These are phyloP conservation scores for Forsythia suspensa DNA, from an alignment of 257 asterid genomes.

Conservation along the genomic window DNA sequence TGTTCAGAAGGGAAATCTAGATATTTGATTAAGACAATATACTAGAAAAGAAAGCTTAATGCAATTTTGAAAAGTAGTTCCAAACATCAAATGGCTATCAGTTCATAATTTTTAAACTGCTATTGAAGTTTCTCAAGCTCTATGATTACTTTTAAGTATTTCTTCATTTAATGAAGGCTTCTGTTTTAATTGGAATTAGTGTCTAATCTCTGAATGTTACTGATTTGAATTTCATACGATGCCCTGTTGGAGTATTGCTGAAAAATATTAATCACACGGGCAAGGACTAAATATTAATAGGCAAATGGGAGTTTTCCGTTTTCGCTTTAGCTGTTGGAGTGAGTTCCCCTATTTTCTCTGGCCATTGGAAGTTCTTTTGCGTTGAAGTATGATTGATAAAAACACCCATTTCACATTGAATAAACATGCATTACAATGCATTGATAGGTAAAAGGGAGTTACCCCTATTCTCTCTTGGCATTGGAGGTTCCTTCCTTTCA, in stretches of 20 bases:
- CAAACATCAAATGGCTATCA: background rate
- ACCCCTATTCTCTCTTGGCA: too few species aligned
- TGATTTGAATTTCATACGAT: background rate
- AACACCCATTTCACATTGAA: background rate
- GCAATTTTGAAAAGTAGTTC: background rate
- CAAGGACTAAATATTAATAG: background rate
- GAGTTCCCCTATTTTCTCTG: background rate
- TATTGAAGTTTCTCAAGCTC: background rate
- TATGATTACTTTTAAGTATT: background rate
- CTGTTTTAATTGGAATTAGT: background rate
- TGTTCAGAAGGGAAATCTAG: background rate
- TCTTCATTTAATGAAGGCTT: background rate
- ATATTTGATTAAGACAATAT: background rate
- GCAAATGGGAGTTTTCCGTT: background rate
- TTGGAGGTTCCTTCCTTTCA: too few species aligned
- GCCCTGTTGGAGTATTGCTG: background rate
- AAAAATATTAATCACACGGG: background rate
- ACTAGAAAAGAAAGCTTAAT: background rate
- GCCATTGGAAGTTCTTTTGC: background rate
- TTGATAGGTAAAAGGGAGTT: background rate
- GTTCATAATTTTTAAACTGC: background rate
- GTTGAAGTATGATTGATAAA: background rate
- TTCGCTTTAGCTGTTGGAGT: background rate
- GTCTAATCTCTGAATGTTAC: background rate
- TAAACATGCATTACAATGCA: background rate